Evolutionary conservation across 257 asterid genomes (phyloP).

Genomic region (Thymus mandschuricus): DNA sequence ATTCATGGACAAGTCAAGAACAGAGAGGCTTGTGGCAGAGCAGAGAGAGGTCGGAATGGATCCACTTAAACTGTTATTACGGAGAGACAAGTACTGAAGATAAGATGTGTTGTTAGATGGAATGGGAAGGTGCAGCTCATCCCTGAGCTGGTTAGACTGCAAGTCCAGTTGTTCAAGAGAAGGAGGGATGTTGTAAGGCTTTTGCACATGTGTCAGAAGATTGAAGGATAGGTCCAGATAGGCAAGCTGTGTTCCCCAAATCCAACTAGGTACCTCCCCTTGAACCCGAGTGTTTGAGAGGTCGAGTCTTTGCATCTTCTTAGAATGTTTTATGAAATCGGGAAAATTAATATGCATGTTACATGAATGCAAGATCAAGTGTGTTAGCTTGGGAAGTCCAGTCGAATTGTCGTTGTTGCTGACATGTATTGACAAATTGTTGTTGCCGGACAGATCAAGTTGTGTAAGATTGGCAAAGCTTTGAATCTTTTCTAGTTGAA

Average conservation of each 20-base stretch:
- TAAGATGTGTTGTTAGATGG: not conserved
- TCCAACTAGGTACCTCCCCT: too few relatives aligned
- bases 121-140: not conserved
- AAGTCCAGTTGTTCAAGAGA: constrained; percentile 6
- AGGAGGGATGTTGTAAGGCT: constrained; percentile 16
- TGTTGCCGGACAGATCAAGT: constrained; percentile 48
- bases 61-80: constrained; percentile 20
- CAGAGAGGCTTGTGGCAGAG: too few relatives aligned
- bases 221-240: constrained; percentile 38
- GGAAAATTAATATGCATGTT: constrained; percentile 46
- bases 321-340: constrained; percentile 44
- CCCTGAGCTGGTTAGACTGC: constrained; percentile 33
- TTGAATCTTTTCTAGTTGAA: constrained; percentile 22
- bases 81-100: constrained; percentile 4
- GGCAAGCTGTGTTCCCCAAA: not conserved
- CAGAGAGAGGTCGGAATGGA: too few relatives aligned
- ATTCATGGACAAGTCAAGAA: too few relatives aligned
- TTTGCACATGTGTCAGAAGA: constrained; percentile 27
- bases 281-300: too few relatives aligned
- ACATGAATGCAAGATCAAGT: not conserved
- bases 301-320: too few relatives aligned
- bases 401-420: not conserved
- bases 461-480: constrained; percentile 25
- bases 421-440: constrained; percentile 35
- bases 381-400: not conserved